Evolutionary conservation across 257 asterid genomes (phyloP).

Genomic region (Capsicum rhomboideum): DNA sequence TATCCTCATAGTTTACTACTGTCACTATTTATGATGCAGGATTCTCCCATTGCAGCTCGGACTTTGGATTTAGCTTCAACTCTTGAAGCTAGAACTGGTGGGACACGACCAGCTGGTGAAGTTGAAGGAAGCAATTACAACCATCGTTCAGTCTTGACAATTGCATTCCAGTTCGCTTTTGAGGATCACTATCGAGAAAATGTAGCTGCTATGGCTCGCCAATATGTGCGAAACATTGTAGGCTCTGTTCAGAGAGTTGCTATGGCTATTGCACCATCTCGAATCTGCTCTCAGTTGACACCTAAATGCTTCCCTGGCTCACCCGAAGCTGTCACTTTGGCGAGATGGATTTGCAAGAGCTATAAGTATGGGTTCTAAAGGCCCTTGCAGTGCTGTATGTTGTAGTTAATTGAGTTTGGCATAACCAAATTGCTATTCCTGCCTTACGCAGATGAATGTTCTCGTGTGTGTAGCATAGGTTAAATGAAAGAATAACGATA

Average conservation of each 20-base stretch:
- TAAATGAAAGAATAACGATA: not conserved
- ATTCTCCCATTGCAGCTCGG: conserved; percentile 41
- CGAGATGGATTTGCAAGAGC: conserved; percentile 80
- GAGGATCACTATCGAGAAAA: conserved; percentile 76
- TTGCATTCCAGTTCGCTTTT: conserved; percentile 91
- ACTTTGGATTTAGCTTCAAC: conserved; percentile 86
- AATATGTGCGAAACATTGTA: conserved; percentile 74
- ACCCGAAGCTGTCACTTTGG: conserved; percentile 69
- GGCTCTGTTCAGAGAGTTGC: conserved; percentile 87
- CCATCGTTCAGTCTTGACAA: conserved; percentile 75
- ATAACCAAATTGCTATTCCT: not conserved
- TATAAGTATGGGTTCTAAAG: conserved; percentile 38
- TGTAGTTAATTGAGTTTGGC: not conserved
- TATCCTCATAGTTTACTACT: not conserved
- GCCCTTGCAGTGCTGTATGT: not conserved
- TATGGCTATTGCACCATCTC: conserved; percentile 91
- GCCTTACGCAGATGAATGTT: not conserved
- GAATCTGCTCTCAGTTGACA: conserved; percentile 37
- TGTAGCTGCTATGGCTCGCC: conserved; percentile 94
- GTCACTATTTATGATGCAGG: conserved; percentile 31
- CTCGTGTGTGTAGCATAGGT: not conserved
- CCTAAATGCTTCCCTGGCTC: conserved; percentile 71
- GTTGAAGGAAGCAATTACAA: conserved; percentile 41
- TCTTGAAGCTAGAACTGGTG: conserved; percentile 67
- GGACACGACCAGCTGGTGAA: conserved; percentile 46